Conservation (phyloP, 495 filamentous ascomycete genomes). For the Aspergillus wentii region DNA sequence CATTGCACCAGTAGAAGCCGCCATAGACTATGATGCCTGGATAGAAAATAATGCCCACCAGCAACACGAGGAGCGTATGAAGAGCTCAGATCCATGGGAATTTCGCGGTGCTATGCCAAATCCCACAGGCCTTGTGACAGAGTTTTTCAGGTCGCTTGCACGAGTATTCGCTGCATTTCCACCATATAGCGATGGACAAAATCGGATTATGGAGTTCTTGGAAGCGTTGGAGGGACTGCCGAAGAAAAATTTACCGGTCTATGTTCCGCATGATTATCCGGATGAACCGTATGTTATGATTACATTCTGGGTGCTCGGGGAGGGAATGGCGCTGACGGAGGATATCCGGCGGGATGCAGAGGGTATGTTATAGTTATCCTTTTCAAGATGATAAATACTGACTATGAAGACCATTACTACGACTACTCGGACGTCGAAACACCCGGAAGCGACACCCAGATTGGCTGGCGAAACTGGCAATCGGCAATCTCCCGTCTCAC, state of each 20-base stretch:
- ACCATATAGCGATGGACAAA: not conserved
- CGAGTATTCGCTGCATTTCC: conserved; percentile 1
- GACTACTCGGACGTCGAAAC: no score
- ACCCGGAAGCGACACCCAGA: not conserved
- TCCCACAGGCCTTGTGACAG: not conserved
- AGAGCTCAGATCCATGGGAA: no score
- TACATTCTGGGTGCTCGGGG: not conserved
- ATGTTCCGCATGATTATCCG: no score
- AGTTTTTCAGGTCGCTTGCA: not conserved
- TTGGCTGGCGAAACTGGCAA: not conserved
- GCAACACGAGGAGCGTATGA: no score
- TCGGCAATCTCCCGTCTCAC: not conserved
- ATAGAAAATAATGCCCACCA: not conserved
- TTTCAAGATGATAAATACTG: not conserved
- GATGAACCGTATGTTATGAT: no score
- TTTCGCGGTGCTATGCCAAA: not conserved
- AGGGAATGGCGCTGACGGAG: not conserved
- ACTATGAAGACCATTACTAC: not conserved
- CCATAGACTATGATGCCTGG: not conserved
- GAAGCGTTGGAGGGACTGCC: not conserved
- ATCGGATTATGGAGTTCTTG: not conserved
- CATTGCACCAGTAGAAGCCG: not conserved
- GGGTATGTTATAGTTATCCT: not conserved
- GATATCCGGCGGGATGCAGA: no score
- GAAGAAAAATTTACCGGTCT: no score